Percentiles rank a stretch among this genome's conserved stretches.
phyloP scores from a whole-genome alignment of 306 rosid species.

The Quercus aquifolioides region DNA sequence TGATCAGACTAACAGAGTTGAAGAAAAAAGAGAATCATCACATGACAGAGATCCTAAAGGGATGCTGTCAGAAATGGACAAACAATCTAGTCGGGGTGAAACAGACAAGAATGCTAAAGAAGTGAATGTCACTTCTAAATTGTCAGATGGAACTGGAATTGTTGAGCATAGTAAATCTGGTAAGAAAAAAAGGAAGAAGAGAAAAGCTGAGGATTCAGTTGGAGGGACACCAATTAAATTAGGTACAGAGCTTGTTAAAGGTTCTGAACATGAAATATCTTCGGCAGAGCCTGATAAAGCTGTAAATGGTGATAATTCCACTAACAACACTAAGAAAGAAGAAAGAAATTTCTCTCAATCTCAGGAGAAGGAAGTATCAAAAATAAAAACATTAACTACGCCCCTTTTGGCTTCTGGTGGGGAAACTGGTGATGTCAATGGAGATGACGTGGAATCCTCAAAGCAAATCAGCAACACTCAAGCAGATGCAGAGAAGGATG shows the following conservation, averaged over 20 bases:
- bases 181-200: conserved; percentile 38
- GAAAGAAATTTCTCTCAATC: conserved; percentile 35
- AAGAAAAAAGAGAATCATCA: conserved; percentile 34
- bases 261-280: conserved; percentile 25
- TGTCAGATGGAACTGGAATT: conserved; percentile 20
- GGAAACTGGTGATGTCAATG: conserved; percentile 24
- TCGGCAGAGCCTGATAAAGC: conserved; percentile 28
- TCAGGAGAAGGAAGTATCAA: conserved; percentile 24
- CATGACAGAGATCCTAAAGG: conserved; percentile 28
- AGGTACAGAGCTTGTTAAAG: conserved; percentile 21
- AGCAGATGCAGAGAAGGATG: conserved; percentile 31
- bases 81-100: conserved; percentile 22
- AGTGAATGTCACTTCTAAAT: conserved; percentile 29
- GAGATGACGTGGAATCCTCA: conserved; percentile 25
- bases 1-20: conserved; percentile 21
- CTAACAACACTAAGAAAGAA: conserved; percentile 27
- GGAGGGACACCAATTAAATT: conserved; percentile 14
- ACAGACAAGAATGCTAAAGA: conserved; percentile 23
- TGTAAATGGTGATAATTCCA: conserved; percentile 22
- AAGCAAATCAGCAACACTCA: conserved; percentile 32
- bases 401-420: conserved; percentile 1
- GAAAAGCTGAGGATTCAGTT: conserved; percentile 31
- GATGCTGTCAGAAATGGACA: conserved; percentile 26
- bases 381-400: conserved; percentile 25
- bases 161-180: conserved; percentile 22